These are phyloP conservation scores for Exserohilum turcica DNA, from an alignment of 2,329 filamentous ascomycete species.

Conservation along the genomic window DNA sequence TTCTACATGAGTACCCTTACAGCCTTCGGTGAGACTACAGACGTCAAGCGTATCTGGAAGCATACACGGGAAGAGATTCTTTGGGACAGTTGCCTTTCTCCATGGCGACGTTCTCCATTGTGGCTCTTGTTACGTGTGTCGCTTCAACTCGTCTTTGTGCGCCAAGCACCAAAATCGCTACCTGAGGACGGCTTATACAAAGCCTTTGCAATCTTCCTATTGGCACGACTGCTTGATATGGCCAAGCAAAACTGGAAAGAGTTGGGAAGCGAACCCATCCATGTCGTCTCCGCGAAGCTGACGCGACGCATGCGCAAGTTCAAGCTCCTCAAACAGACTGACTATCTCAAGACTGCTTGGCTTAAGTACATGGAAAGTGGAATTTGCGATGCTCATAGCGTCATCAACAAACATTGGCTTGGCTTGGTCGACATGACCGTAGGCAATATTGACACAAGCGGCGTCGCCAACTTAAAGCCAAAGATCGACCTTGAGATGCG, in stretches of 20 bases:
- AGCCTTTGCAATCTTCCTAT: slow-evolving; percentile 56
- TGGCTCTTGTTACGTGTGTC: slow-evolving; percentile 63
- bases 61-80: slow-evolving; percentile 61
- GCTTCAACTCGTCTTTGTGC: slow-evolving; percentile 49
- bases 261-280: slow-evolving; percentile 16
- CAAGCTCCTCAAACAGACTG: slow-evolving; percentile 14
- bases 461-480: slow-evolving; percentile 17
- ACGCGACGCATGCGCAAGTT: slow-evolving; percentile 31
- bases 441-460: slow-evolving; percentile 5
- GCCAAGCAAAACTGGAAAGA: not conserved
- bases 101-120: slow-evolving; percentile 59
- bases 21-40: slow-evolving; percentile 42
- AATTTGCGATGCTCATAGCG: slow-evolving; percentile 9
- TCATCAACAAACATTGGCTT: slow-evolving; percentile 23
- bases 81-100: slow-evolving; percentile 46
- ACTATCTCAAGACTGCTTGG: slow-evolving; percentile 10
- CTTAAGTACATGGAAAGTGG: not conserved
- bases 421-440: not conserved
- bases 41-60: slow-evolving; percentile 52
- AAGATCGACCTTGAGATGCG: slow-evolving; percentile 23
- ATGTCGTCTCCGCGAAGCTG: slow-evolving; percentile 29
- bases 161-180: slow-evolving; percentile 23
- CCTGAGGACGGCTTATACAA: slow-evolving; percentile 53
- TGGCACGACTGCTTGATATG: slow-evolving; percentile 49
- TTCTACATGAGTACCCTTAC: slow-evolving; percentile 52